Base-by-base conservation (phyloP, 108 stramenopile species). In the Nitzschia sp. region DNA sequence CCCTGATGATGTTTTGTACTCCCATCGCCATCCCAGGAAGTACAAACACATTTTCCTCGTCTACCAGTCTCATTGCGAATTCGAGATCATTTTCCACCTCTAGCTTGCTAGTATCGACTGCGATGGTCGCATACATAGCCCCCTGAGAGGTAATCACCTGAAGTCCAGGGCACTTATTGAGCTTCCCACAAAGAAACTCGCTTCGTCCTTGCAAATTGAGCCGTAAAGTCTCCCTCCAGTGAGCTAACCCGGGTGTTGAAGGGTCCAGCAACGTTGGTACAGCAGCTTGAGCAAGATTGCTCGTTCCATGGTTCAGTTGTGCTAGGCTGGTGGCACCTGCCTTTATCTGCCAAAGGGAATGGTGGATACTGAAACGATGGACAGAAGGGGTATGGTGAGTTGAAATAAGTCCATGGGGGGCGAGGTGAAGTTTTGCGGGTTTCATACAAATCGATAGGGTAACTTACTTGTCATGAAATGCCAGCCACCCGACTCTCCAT, bases 41-140 rank as follows among this genome's bases (percentile, higher is more conserved):
- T 3, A 96, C 86, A 59, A 98, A 87, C 17, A 98, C 83, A 64
- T 93, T 93, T 71, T 98, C 95, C 82, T 98, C 96, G 24, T 86
- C 73, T 47, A 96, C 67, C 2, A 98, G 74, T 30, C 74, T 57
- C 60, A 67, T 77, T 54, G 87, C 83, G 54, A 95, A 96, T 13
- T 87, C 83, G 25, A 87, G 59, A 59, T 96, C 97, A 64, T 53
- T n/a, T 15, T 47, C 48, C 32, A 78, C 46, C n/a, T 34, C 64
- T 8, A 77, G 64, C 28, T 30, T 17, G 17, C 5, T 26, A 17
- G 38, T 15, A 51, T 91, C 81, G 54, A 96, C 73, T 48, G 79
- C 68, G 0, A 94, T 82, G 86, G 96, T 94, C 35, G 79, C 76
- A 74, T 97, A 97, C 94, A 96, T 96, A 59, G 95, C 93, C 3